phyloP scores from a whole-genome alignment of 148 eudicot species.

The Chenopodium album region DNA sequence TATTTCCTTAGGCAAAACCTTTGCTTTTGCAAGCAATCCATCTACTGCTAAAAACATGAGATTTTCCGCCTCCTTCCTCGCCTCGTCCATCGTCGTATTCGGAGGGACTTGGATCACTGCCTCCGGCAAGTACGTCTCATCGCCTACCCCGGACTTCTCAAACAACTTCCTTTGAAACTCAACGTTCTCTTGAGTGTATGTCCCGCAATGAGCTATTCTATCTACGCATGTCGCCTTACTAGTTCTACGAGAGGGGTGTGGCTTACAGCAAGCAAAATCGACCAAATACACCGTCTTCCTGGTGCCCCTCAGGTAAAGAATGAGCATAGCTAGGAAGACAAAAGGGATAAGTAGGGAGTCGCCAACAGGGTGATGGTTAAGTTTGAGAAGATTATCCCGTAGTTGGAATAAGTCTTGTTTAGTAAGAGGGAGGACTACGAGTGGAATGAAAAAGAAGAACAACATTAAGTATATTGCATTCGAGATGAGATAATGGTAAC shows the following conservation, averaged over 20 bases:
- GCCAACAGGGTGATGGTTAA: constrained; percentile 1
- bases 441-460: constrained; percentile 8
- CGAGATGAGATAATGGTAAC: constrained; percentile 36
- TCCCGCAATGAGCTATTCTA: constrained; percentile 27
- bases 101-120: constrained; percentile 29
- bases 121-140: constrained; percentile 32
- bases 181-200: constrained; percentile 27
- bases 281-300: constrained; percentile 28
- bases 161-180: constrained; percentile 38
- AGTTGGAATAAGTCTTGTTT: background rate
- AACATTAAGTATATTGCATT: constrained; percentile 25
- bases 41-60: constrained; percentile 36
- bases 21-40: constrained; percentile 30
- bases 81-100: constrained; percentile 17
- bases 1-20: constrained; percentile 28
- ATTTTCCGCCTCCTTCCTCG: constrained; percentile 34
- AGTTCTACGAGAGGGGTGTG: constrained; percentile 22
- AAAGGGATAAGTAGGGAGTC: background rate
- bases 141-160: constrained; percentile 39
- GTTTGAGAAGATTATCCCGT: background rate
- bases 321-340: constrained; percentile 17
- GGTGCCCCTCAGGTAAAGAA: constrained; percentile 24
- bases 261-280: constrained; percentile 36
- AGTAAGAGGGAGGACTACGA: background rate
- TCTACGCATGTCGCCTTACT: constrained; percentile 29